Evolutionary conservation across 106 monocot species (phyloP).

Genomic region (Hemerocallis citrina): DNA sequence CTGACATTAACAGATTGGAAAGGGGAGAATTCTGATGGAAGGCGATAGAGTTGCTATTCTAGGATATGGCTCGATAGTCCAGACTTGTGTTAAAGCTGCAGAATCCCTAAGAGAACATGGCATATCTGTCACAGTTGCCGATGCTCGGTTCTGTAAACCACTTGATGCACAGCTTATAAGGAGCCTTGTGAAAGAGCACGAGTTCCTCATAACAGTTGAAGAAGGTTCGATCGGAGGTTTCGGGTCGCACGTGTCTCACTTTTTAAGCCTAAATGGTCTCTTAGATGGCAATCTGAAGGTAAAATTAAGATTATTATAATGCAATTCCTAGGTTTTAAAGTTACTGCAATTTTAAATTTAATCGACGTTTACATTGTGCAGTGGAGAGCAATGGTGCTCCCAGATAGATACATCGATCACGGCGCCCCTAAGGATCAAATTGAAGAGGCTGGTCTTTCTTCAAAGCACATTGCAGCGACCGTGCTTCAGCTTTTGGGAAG

Average conservation of each 20-base stretch:
- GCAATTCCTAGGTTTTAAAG: too few relatives aligned
- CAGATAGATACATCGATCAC: conserved; percentile 33
- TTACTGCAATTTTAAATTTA: too few relatives aligned
- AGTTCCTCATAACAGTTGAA: conserved; percentile 55
- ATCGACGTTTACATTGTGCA: conserved; percentile 9
- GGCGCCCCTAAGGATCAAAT: conserved; percentile 31
- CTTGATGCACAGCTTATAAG: conserved; percentile 47
- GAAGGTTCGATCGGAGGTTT: conserved; percentile 80
- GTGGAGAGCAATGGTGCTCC: conserved; percentile 33
- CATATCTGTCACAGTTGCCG: conserved; percentile 31
- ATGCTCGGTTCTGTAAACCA: conserved; percentile 74
- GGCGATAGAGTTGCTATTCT: conserved; percentile 54
- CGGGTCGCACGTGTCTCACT: conserved; percentile 60
- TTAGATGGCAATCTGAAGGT: conserved; percentile 62
- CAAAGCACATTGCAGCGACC: conserved; percentile 19
- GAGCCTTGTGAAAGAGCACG: conserved; percentile 43
- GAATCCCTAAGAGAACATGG: conserved; percentile 21
- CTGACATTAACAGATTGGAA: conserved; percentile 46
- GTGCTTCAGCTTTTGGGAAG: conserved; percentile 20
- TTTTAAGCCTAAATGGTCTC: conserved; percentile 41
- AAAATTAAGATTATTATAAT: background rate
- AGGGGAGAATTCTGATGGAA: conserved; percentile 68
- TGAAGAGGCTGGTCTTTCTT: conserved; percentile 22
- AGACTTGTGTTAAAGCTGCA: conserved; percentile 53
- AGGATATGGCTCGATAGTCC: conserved; percentile 54